These are phyloP conservation scores for Crithidia acanthocephali DNA, from an alignment of 208 protist species.

Conservation along the genomic window DNA sequence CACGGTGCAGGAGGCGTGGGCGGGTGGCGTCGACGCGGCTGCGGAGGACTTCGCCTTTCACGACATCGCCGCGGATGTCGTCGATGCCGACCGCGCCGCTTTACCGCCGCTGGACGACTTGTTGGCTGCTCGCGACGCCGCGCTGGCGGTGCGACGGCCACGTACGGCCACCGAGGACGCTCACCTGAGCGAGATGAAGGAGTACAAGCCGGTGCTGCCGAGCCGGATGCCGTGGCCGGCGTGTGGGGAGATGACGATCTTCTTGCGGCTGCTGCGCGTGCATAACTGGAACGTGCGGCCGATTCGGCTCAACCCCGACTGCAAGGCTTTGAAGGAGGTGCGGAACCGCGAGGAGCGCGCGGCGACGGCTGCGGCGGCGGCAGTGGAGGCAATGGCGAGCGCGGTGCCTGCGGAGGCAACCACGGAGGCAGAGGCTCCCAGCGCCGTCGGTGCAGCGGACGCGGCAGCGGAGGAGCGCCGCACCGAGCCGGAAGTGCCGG, in stretches of 20 bases:
- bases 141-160: slow-evolving; percentile 38
- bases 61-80: slow-evolving; percentile 53
- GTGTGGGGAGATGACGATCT: slow-evolving; percentile 74
- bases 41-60: slow-evolving; percentile 47
- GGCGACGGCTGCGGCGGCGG: neutral
- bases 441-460: neutral
- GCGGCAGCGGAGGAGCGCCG: neutral
- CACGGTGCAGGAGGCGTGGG: slow-evolving; percentile 55
- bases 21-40: slow-evolving; percentile 41
- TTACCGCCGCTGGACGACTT: slow-evolving; percentile 64
- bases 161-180: slow-evolving; percentile 50
- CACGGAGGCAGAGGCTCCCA: neutral
- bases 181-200: slow-evolving; percentile 61
- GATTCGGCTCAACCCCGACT: slow-evolving; percentile 32
- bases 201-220: slow-evolving; percentile 50
- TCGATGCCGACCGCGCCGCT: slow-evolving; percentile 70
- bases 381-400: neutral
- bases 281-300: slow-evolving; percentile 78
- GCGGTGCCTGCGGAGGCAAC: neutral
- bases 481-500: slow-evolving; percentile 12
- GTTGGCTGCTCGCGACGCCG: slow-evolving; percentile 50
- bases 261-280: slow-evolving; percentile 75
- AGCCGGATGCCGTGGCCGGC: slow-evolving; percentile 23
- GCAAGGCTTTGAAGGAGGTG: slow-evolving; percentile 41
- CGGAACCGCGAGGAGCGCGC: slow-evolving; percentile 36